These are phyloP conservation scores for Parvularia atlantis DNA, from an alignment of 78 protist genomes.

Conservation along the genomic window DNA sequence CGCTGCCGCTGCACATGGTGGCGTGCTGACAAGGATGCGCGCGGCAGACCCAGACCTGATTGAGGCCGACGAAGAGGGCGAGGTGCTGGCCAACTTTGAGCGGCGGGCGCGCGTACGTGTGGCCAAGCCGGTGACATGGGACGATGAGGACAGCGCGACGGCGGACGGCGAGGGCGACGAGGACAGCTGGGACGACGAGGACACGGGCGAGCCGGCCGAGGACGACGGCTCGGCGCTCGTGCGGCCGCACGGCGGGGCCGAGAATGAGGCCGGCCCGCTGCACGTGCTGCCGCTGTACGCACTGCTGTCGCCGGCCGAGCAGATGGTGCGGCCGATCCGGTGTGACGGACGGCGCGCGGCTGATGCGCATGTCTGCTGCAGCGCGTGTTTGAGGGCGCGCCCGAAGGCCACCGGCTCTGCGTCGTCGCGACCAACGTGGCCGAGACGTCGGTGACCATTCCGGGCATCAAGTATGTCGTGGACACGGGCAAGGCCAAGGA, in stretches of 20 bases:
- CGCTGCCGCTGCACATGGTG: too few relatives aligned
- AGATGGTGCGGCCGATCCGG: too few relatives aligned
- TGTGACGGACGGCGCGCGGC: too few relatives aligned
- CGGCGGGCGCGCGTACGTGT: neutral
- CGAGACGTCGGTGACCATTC: constrained; percentile 98
- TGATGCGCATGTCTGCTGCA: neutral
- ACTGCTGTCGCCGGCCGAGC: constrained; percentile 61
- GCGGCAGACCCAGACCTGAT: constrained; percentile 1
- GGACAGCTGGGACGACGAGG: constrained; percentile 15
- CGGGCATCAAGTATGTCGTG: constrained; percentile 69
- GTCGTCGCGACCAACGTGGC: constrained; percentile 99
- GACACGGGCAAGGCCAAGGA: constrained; percentile 65
- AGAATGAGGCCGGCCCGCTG: constrained; percentile 28
- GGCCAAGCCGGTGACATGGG: neutral
- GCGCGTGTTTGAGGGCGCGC: constrained; percentile 41
- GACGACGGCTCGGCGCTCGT: neutral
- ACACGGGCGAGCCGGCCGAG: neutral
- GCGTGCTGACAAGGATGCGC: neutral
- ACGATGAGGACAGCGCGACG: constrained; percentile 1
- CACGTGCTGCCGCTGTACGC: constrained; percentile 91
- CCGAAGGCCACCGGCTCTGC: constrained; percentile 63
- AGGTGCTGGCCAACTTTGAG: neutral
- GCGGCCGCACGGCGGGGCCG: neutral
- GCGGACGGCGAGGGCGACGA: constrained; percentile 18
- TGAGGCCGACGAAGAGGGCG: constrained; percentile 14